A percentile compares a stretch with the other conserved stretches of the same genome.
Evolutionary conservation across 371 early-diverging fungal genomes (phyloP).

Genomic region (Lichtheimia hyalospora): DNA sequence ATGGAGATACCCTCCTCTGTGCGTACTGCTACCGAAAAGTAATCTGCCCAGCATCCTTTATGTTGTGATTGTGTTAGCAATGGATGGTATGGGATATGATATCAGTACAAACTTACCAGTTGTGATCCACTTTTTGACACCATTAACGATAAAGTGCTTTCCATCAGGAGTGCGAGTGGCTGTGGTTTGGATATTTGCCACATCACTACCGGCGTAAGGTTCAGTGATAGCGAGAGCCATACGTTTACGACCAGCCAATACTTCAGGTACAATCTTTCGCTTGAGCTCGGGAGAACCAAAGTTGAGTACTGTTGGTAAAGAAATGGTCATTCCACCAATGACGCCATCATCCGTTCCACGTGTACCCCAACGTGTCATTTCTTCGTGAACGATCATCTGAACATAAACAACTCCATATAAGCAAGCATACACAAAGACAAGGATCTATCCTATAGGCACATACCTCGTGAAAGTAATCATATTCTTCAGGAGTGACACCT

Average conservation of each 20-base stretch:
- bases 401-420: too few relatives aligned
- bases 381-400: not conserved
- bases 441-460: not conserved
- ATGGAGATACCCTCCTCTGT: conserved; percentile 69
- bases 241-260: conserved; percentile 70
- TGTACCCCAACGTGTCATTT: conserved; percentile 53
- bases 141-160: conserved; percentile 68
- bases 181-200: conserved; percentile 68
- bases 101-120: conserved; percentile 52
- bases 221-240: conserved; percentile 74
- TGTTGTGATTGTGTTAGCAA: not conserved
- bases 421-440: too few relatives aligned
- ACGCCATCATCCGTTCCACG: conserved; percentile 53
- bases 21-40: conserved; percentile 66
- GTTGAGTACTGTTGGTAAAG: conserved; percentile 64
- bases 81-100: not conserved
- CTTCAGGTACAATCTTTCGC: conserved; percentile 62
- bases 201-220: conserved; percentile 80
- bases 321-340: conserved; percentile 47
- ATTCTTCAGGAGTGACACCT: conserved; percentile 54
- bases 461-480: conserved; percentile 61
- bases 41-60: conserved; percentile 44
- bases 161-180: conserved; percentile 75
- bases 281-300: conserved; percentile 43
- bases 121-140: conserved; percentile 81